Base-by-base conservation (phyloP, 176 grass and related monocot species). In the Dactylis glomerata region DNA sequence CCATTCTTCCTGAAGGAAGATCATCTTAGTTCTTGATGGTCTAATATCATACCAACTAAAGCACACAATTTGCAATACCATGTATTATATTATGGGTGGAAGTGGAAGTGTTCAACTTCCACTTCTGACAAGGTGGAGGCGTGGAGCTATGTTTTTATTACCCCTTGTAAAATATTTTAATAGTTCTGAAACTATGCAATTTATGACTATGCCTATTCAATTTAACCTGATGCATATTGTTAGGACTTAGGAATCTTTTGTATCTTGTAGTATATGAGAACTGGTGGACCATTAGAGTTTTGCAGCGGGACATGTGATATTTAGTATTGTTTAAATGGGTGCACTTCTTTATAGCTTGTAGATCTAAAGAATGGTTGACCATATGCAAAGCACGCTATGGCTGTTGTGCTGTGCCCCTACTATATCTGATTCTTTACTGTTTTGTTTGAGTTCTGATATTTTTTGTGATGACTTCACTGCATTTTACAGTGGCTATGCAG, bases 401-500 rank as follows among this genome's bases (percentile, higher is more conserved):
- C 6, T 73, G 54, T 75, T 15, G 32, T 71, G 23, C 57, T 45
- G 34, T 88, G 34, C 20, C 11, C 10, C 26, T 40, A 64, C 69
- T 58, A 20, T 76, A 12, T 68, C 73, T 9, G 17, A 26, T 82
- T 50, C 32, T 50, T 68, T 85, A 46, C 22, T 76, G 41, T 38
- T 72, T 32, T 81, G 67, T 78, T 88, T 78, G 65, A 45, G 15
- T 54, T 54, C 22, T 51, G 57, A 70, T 47, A 74, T 51, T 65
- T 61, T 78, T 63, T 26, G 23, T 54, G 1, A 3, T 74, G 44
- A 50, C 78, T 57, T 63, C 74, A 69, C 71, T 89, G 47, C 89
- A 86, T 56, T 78, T 87, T 77, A 90, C 93, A 99, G 96, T 94
- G 96, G 96, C 76, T 99, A 99, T 77, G 93, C 96, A 62, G 93